These are phyloP conservation scores for Termitomyces bulborhizus DNA, from an alignment of 768 basidiomycete genomes.

Conservation along the genomic window DNA sequence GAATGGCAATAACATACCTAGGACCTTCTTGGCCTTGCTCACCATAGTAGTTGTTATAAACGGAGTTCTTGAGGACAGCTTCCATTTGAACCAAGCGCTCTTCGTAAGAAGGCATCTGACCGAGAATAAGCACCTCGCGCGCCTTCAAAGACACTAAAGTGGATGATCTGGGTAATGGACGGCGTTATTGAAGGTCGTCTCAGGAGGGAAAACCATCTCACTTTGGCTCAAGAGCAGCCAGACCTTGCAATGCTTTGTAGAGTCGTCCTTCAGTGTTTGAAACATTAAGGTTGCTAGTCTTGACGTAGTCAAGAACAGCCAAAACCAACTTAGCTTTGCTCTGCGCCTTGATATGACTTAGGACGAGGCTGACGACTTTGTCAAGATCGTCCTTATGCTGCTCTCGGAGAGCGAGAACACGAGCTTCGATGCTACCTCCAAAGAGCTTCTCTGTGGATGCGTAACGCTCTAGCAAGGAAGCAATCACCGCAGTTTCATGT, in stretches of 20 bases:
- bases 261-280: slow-evolving; percentile 70
- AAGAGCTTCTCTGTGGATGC: slow-evolving; percentile 88
- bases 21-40: slow-evolving; percentile 56
- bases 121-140: slow-evolving; percentile 92
- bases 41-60: slow-evolving; percentile 85
- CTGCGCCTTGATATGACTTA: slow-evolving; percentile 94
- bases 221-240: slow-evolving; percentile 89
- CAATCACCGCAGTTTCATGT: slow-evolving; percentile 78
- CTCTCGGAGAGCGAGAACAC: slow-evolving; percentile 85
- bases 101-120: slow-evolving; percentile 95
- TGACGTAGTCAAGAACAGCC: slow-evolving; percentile 84
- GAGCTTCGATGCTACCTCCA: slow-evolving; percentile 89
- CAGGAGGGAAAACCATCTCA: slow-evolving; percentile 27
- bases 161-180: slow-evolving; percentile 58
- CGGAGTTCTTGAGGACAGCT: slow-evolving; percentile 81
- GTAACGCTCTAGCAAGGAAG: slow-evolving; percentile 72
- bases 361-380: slow-evolving; percentile 76
- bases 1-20: slow-evolving; percentile 35
- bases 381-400: slow-evolving; percentile 91
- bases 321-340: slow-evolving; percentile 88
- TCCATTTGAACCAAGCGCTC: slow-evolving; percentile 95
- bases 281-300: slow-evolving; percentile 69
- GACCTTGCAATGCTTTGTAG: slow-evolving; percentile 69
- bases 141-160: slow-evolving; percentile 89
- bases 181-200: not conserved